Evolutionary conservation across 148 eudicot genomes (phyloP).

Genomic region (Chenopodium berlandieri): DNA sequence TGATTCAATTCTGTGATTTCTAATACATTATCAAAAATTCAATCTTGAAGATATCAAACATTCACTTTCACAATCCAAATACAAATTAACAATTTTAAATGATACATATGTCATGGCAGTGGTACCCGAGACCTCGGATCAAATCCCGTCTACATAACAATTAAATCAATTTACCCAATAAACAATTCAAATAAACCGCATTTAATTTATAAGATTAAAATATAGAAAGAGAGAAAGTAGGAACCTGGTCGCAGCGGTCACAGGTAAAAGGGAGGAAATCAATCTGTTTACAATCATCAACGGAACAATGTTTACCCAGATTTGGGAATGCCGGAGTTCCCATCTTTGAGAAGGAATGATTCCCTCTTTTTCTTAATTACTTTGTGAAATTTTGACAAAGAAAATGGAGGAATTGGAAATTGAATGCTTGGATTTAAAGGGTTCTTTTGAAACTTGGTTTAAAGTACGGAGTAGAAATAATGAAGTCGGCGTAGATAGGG

Average conservation of each 20-base stretch:
- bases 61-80: too few species aligned
- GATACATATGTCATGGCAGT: too few species aligned
- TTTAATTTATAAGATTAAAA: background rate
- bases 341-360: constrained; percentile 32
- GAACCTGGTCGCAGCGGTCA: constrained; percentile 73
- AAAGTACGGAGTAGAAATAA: too few species aligned
- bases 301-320: constrained; percentile 78
- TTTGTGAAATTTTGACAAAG: too few species aligned
- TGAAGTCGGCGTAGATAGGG: background rate
- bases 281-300: constrained; percentile 68
- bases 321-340: constrained; percentile 91
- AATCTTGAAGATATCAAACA: background rate
- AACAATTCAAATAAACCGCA: too few species aligned
- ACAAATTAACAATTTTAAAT: too few species aligned
- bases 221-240: background rate
- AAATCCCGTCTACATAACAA: too few species aligned
- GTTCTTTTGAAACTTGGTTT: too few species aligned
- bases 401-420: background rate
- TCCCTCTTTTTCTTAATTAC: background rate
- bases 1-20: background rate
- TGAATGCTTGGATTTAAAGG: background rate
- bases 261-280: constrained; percentile 96
- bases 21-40: too few species aligned
- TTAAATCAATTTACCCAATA: too few species aligned
- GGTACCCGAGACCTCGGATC: too few species aligned